Conservation (phyloP, 2,329 filamentous ascomycete genomes). For the Colletotrichum somersetense region DNA sequence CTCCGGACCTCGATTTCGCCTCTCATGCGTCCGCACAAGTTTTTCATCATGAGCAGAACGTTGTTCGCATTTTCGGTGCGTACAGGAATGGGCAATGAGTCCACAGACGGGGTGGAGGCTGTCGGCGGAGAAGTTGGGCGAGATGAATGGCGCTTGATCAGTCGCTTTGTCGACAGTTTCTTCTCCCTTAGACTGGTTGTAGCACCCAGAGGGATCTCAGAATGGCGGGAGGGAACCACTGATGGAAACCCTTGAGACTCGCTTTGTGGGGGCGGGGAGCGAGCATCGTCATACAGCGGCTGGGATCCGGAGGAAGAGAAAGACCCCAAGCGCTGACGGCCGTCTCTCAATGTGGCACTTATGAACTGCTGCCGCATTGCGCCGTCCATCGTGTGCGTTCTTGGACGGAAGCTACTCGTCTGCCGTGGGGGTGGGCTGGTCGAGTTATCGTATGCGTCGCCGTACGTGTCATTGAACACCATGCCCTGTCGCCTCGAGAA, state of each 20-base stretch:
- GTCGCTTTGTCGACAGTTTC: conserved; percentile 61
- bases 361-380: conserved; percentile 62
- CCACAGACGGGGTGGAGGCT: conserved; percentile 64
- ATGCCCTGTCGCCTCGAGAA: conserved; percentile 68
- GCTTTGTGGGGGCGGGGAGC: conserved; percentile 54
- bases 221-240: conserved; percentile 50
- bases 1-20: conserved; percentile 81
- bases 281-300: conserved; percentile 64
- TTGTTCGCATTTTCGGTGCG: conserved; percentile 77
- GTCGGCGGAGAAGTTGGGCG: conserved; percentile 70
- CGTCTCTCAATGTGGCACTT: conserved; percentile 57
- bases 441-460: conserved; percentile 62
- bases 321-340: conserved; percentile 76
- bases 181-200: conserved; percentile 59
- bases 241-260: conserved; percentile 60
- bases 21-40: conserved; percentile 82
- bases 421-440: conserved; percentile 52
- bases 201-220: conserved; percentile 40
- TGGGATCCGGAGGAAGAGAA: conserved; percentile 74
- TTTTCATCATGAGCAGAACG: conserved; percentile 81
- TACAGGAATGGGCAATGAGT: conserved; percentile 70
- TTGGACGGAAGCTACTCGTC: conserved; percentile 59
- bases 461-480: conserved; percentile 70
- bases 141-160: conserved; percentile 67
- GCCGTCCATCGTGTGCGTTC: conserved; percentile 71